Evolutionary conservation across 2,329 filamentous ascomycete genomes (phyloP), one percentile per base, ranked within the genome.

Genomic region (Penicillium sp.): DNA sequence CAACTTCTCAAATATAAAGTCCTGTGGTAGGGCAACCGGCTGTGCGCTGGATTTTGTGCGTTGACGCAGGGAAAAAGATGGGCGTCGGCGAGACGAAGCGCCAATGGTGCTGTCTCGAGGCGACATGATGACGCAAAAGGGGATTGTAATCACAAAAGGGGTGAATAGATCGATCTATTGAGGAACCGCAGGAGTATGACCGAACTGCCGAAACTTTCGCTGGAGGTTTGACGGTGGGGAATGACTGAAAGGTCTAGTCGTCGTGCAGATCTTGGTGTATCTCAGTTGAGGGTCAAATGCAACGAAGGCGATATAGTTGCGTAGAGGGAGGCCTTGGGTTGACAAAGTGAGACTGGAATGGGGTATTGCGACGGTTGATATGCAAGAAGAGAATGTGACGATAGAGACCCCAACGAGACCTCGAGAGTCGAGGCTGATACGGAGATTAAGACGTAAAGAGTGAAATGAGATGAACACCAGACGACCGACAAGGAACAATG

Each of bases 41-140:
- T 58, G 49, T n/a, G 58, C 59, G 4, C 69, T 61, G 5, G 68
- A 73, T 26, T 64, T 63, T 11, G 71, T 68, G 39, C 70, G 67
- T 44, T 61, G 47, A 49, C 61, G 64, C 45, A 67, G 56, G 9
- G 68, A 65, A 34, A 73, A 52, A 12, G 72, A 73, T 28, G 69
- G 62, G 52, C 67, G 66, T 49, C 68, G 66, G 29, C 63, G 61
- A 34, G 65, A 54, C 27, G 66, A 55, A 48, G 59, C 25, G 40
- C 40, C 49, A 27, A 58, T 48, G 40, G 44, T 56, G 5, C 55
- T 52, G 41, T 71, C 67, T 56, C 62, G 58, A 50, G 63, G 59
- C 48, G 61, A 57, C 65, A 68, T 67, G 44, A 50, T 47, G 54
- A 35, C 43, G n/a, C 38, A 46, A 38, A 39, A 13, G 38, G 38